phyloP scores from a whole-genome alignment of 352 stramenopile species.

The Aphanomyces stellatus region DNA sequence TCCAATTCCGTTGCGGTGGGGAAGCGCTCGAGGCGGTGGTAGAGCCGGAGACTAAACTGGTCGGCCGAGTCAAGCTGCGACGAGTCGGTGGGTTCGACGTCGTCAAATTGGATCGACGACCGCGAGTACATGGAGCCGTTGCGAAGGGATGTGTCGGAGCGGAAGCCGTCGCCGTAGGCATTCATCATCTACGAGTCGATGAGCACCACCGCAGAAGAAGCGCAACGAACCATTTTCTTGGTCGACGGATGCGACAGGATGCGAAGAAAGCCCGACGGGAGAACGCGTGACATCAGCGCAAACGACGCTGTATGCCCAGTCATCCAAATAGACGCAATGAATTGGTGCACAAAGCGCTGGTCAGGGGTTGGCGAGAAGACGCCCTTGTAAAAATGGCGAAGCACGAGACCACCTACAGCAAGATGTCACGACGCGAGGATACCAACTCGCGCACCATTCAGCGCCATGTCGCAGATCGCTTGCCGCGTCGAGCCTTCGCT shows the following conservation, averaged over 20 bases:
- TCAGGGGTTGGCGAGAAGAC: slow-evolving; percentile 55
- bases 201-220: background rate
- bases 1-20: slow-evolving; percentile 1
- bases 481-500: slow-evolving; percentile 44
- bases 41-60: background rate
- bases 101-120: slow-evolving; percentile 2
- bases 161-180: background rate
- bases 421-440: background rate
- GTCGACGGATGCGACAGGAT: slow-evolving; percentile 56
- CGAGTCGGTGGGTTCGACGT: background rate
- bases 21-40: background rate
- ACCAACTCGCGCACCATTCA: slow-evolving; percentile 37
- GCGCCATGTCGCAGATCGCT: slow-evolving; percentile 59
- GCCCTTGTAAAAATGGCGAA: slow-evolving; percentile 38
- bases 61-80: background rate
- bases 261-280: slow-evolving; percentile 65
- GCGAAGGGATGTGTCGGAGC: background rate
- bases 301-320: slow-evolving; percentile 65
- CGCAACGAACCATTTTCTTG: slow-evolving; percentile 41
- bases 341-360: slow-evolving; percentile 61
- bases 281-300: slow-evolving; percentile 48
- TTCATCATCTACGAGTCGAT: background rate
- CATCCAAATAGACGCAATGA: slow-evolving; percentile 66
- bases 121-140: background rate
- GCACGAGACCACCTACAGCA: background rate